Evolutionary conservation across 768 basidiomycete genomes (phyloP).

Genomic region (Boletus speciosus): DNA sequence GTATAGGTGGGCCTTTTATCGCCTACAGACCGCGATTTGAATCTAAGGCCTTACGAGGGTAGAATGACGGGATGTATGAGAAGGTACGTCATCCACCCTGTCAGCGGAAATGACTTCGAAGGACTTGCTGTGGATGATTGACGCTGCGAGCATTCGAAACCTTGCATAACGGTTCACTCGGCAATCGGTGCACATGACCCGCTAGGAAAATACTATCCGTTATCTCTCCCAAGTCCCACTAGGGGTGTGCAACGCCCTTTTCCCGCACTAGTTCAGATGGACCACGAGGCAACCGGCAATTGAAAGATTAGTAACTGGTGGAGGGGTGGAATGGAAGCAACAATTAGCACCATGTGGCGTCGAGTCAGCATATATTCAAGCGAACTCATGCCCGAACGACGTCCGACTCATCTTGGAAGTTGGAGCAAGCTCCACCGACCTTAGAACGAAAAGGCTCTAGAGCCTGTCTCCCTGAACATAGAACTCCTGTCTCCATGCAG

Average conservation of each 20-base stretch:
- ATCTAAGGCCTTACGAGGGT: background rate
- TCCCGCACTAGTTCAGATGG: background rate
- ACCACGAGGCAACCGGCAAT: background rate
- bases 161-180: background rate
- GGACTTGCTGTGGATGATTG: background rate
- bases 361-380: background rate
- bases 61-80: background rate
- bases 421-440: background rate
- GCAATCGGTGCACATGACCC: background rate
- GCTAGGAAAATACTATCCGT: background rate
- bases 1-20: background rate
- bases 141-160: background rate
- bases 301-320: background rate
- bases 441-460: background rate
- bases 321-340: background rate
- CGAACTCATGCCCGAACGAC: background rate
- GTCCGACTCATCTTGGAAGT: background rate
- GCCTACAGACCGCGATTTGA: background rate
- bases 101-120: background rate
- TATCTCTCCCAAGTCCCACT: background rate
- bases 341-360: background rate
- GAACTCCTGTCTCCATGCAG: background rate
- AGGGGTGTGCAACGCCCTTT: background rate
- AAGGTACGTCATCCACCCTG: background rate
- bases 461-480: background rate